These are phyloP conservation scores for Claviceps monticola DNA, from an alignment of 2,329 filamentous ascomycete species.

Conservation along the genomic window DNA sequence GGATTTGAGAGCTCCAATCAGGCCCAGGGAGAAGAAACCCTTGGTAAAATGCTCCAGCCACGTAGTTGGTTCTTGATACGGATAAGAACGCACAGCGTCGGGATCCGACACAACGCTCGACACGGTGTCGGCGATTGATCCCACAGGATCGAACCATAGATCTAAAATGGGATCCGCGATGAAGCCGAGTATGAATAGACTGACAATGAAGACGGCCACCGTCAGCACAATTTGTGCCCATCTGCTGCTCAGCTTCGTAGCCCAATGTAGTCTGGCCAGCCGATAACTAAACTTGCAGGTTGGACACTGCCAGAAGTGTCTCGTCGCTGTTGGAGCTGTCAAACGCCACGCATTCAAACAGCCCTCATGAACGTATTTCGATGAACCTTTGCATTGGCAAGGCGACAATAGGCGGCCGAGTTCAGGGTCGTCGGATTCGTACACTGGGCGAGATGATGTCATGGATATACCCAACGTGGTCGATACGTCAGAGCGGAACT, in stretches of 20 bases:
- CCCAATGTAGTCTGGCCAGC: slow-evolving; percentile 64
- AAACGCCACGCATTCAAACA: slow-evolving; percentile 76
- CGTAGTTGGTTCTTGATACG: slow-evolving; percentile 36
- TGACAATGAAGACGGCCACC: slow-evolving; percentile 51
- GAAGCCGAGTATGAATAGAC: slow-evolving; percentile 77
- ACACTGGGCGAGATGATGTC: slow-evolving; percentile 30
- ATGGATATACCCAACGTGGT: slow-evolving; percentile 20
- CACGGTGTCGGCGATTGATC: slow-evolving; percentile 41
- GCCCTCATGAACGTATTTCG: slow-evolving; percentile 86
- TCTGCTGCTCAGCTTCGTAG: slow-evolving; percentile 52
- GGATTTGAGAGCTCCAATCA: slow-evolving; percentile 74
- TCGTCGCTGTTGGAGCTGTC: slow-evolving; percentile 46
- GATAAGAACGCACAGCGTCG: slow-evolving; percentile 20
- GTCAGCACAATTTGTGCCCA: slow-evolving; percentile 59
- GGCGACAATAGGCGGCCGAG: slow-evolving; percentile 72
- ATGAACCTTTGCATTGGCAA: slow-evolving; percentile 85
- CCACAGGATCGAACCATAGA: slow-evolving; percentile 67
- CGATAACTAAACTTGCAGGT: slow-evolving; percentile 78
- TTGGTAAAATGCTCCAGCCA: slow-evolving; percentile 83
- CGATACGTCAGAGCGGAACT: slow-evolving; percentile 24
- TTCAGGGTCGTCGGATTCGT: slow-evolving; percentile 60
- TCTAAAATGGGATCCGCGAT: slow-evolving; percentile 86
- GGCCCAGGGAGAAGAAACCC: slow-evolving; percentile 76
- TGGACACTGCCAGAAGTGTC: slow-evolving; percentile 77
- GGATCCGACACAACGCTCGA: slow-evolving; percentile 29